Percentiles rank a stretch among this genome's conserved stretches.
Evolutionary conservation across 202 grass and related monocot species (phyloP).

Genomic region (Digitaria exilis): DNA sequence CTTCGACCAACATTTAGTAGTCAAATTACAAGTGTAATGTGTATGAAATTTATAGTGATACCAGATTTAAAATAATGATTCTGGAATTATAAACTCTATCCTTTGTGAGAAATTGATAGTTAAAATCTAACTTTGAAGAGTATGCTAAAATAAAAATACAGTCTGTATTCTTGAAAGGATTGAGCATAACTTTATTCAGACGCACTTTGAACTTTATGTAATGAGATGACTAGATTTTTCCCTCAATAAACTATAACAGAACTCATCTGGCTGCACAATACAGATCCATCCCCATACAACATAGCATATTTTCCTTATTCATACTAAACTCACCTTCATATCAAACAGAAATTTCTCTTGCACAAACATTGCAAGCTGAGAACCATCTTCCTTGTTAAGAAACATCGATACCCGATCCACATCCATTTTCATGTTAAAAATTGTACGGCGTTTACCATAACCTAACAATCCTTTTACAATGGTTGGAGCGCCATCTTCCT

Average conservation of each 20-base stretch:
- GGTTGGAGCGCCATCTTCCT: constrained; percentile 61
- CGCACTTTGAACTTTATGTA: not conserved
- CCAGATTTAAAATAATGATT: too few species aligned
- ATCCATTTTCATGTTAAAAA: constrained; percentile 98
- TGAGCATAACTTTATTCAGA: not conserved
- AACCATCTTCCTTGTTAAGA: constrained; percentile 98
- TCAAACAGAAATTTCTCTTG: constrained; percentile 96
- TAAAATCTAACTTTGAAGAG: too few species aligned
- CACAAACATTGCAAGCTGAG: constrained; percentile 95
- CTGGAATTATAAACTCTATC: too few species aligned
- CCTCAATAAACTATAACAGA: constrained; percentile 2
- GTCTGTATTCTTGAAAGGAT: not conserved
- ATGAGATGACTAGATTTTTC: not conserved
- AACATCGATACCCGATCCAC: constrained; percentile 91
- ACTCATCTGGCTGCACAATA: not conserved
- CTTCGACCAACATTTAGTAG: too few species aligned
- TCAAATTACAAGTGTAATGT: too few species aligned
- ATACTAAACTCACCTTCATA: constrained; percentile 74
- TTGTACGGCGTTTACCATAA: constrained; percentile 80
- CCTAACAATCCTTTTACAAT: constrained; percentile 93
- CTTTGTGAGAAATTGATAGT: too few species aligned
- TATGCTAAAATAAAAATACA: too few species aligned
- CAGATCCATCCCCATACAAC: not conserved
- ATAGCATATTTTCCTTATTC: constrained; percentile 6
- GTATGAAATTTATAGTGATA: too few species aligned